Conservation (phyloP, 768 basidiomycete genomes). For the Rubroboletus satanas region DNA sequence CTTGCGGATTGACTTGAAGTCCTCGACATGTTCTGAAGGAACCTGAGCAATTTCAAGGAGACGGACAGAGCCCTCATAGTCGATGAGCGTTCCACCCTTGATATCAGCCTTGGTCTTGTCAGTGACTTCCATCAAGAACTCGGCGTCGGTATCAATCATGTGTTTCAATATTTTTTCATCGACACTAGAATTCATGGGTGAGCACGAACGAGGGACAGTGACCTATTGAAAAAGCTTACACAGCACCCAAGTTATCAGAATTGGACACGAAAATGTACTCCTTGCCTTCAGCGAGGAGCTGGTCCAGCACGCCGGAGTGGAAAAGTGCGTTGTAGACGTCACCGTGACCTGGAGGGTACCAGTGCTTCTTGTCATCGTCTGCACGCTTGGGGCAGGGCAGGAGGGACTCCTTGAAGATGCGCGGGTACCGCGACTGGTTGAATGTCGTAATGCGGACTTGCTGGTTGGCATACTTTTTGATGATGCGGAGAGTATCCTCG, state of each 20-base stretch:
- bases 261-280: constrained; percentile 79
- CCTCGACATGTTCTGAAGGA: constrained; percentile 65
- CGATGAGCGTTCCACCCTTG: constrained; percentile 68
- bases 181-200: constrained; percentile 39
- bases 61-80: constrained; percentile 63
- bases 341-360: constrained; percentile 79
- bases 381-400: constrained; percentile 58
- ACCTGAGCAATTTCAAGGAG: constrained; percentile 78
- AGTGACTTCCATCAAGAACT: constrained; percentile 75
- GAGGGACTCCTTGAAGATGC: constrained; percentile 65
- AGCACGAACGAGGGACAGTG: neutral
- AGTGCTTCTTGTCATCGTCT: constrained; percentile 60
- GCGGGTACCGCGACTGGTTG: constrained; percentile 73
- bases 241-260: constrained; percentile 72
- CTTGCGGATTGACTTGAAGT: constrained; percentile 71
- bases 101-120: constrained; percentile 83
- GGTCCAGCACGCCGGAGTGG: constrained; percentile 72
- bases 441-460: constrained; percentile 69
- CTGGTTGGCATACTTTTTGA: constrained; percentile 78
- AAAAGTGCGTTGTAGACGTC: constrained; percentile 68
- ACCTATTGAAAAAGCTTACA: constrained; percentile 31
- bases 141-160: constrained; percentile 61
- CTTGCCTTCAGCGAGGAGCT: constrained; percentile 65
- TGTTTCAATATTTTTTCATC: constrained; percentile 63
- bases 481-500: constrained; percentile 72